Evolutionary conservation across 2,329 filamentous ascomycete species (phyloP), one percentile per base, ranked within the genome.

Genomic region (Pleomassaria siparia): DNA sequence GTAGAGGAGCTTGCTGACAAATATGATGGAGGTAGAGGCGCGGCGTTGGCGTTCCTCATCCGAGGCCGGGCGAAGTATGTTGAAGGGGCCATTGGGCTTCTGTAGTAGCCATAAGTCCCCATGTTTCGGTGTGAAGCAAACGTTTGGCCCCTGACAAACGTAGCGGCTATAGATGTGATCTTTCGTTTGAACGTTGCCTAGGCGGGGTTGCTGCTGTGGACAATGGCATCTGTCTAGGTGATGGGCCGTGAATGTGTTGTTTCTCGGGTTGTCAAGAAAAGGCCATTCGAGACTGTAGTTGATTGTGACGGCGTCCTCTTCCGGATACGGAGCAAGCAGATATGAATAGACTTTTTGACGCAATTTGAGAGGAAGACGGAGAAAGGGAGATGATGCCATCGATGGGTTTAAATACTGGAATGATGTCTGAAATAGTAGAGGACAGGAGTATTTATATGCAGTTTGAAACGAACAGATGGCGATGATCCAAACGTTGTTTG

Each of bases 291-390:
- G 53, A 6, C 47, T 44, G 66, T 69, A 69, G 44, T 68, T 71
- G 29, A 77, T 55, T 2, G 61, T 62, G 15, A 60, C 64, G 4
- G 68, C 46, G 10, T 64, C 56, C 22, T 71, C 65, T 43, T 70
- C 59, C 5, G 69, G 71, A 45, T 68, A 60, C 18, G 55, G 53
- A n/a, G 59, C 37, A 10, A 64, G 51, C 16, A 62, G 49, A 39
- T 60, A 53, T 35, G 49, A 45, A 44, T 63, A 62, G 33, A 66
- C 60, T 24, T 52, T 36, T 40, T 42, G 33, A 30, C 47, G 49
- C 16, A 60, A 39, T 24, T 47, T 49, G 13, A 49, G 36, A 21
- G 49, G 56, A 35, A 63, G 44, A 43, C 33, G 44, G 10, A 52
- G 46, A 35, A 57, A 51, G 18, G 24, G 35, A 5, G 47, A 26